Conservation (phyloP, 2,329 filamentous ascomycete species). For the Apiospora kogelbergensis region DNA sequence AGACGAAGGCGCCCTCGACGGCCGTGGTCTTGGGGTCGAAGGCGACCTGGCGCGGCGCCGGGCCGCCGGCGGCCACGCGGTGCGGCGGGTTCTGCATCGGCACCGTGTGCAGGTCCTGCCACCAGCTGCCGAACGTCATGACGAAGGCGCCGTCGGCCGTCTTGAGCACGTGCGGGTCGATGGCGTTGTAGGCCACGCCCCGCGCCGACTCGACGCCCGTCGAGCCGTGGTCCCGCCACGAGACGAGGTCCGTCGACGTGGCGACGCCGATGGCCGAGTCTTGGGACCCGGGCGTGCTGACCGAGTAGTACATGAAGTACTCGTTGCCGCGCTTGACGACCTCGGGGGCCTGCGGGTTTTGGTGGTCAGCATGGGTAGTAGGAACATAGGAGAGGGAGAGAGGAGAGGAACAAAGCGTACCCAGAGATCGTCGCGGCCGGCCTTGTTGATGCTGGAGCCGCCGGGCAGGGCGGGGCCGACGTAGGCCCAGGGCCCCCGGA, state of each 20-base stretch:
- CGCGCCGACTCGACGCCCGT: slow-evolving; percentile 49
- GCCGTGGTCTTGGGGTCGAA: slow-evolving; percentile 54
- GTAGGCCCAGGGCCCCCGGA: slow-evolving; percentile 44
- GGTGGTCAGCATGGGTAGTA: neutral
- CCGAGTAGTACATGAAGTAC: slow-evolving; percentile 68
- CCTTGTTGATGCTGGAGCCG: slow-evolving; percentile 39
- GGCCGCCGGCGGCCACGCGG: slow-evolving; percentile 27
- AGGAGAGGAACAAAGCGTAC: slow-evolving; percentile 24
- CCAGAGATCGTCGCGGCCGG: slow-evolving; percentile 43
- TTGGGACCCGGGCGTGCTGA: slow-evolving; percentile 62
- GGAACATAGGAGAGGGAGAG: neutral
- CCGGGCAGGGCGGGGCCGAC: slow-evolving; percentile 38
- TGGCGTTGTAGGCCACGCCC: slow-evolving; percentile 54
- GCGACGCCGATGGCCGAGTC: slow-evolving; percentile 60
- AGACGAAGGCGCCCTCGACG: slow-evolving; percentile 57
- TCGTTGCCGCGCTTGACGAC: slow-evolving; percentile 54
- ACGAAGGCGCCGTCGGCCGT: slow-evolving; percentile 40
- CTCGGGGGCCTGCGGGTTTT: slow-evolving; percentile 57
- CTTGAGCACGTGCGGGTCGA: slow-evolving; percentile 56
- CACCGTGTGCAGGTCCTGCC: slow-evolving; percentile 63
- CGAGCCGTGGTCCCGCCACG: slow-evolving; percentile 60
- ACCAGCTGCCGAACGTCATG: slow-evolving; percentile 69
- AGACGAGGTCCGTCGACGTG: slow-evolving; percentile 49
- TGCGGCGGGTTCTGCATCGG: slow-evolving; percentile 39
- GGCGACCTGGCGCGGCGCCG: slow-evolving; percentile 46